Percentiles rank a stretch among this genome's conserved stretches.
phyloP scores from a whole-genome alignment of 805 yeast species.

The Saturnispora halmiae region DNA sequence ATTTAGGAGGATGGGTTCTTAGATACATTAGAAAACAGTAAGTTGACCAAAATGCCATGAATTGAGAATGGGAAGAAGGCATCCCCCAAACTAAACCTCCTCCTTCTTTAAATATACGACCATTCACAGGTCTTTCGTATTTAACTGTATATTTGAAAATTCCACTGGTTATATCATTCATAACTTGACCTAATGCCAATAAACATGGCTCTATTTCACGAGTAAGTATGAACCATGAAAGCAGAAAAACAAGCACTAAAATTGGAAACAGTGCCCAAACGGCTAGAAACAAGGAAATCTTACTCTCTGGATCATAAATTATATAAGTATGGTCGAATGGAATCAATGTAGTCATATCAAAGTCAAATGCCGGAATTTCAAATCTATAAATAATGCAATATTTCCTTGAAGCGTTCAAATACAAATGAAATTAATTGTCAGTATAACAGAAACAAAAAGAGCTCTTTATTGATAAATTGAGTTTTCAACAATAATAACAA shows the following conservation, averaged over 20 bases:
- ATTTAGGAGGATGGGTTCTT: slow-evolving; percentile 32
- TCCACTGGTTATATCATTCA: slow-evolving; percentile 65
- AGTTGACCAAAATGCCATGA: slow-evolving; percentile 76
- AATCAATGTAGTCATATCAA: slow-evolving; percentile 21
- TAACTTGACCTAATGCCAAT: slow-evolving; percentile 77
- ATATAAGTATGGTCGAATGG: slow-evolving; percentile 87
- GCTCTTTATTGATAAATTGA: too few relatives aligned
- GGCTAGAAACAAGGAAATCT: slow-evolving; percentile 52
- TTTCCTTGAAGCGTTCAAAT: too few relatives aligned
- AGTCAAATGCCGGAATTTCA: too few relatives aligned
- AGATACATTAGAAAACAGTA: slow-evolving; percentile 41
- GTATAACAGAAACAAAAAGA: too few relatives aligned
- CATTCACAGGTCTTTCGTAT: slow-evolving; percentile 60
- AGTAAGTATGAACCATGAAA: slow-evolving; percentile 74
- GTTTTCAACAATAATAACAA: not conserved
- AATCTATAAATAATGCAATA: too few relatives aligned
- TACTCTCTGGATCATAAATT: slow-evolving; percentile 60
- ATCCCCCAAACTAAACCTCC: slow-evolving; percentile 62
- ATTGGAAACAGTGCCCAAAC: slow-evolving; percentile 76
- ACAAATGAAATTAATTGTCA: too few relatives aligned
- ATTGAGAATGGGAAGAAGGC: slow-evolving; percentile 97
- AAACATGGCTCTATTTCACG: slow-evolving; percentile 81
- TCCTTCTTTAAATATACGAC: slow-evolving; percentile 30
- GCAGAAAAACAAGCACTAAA: slow-evolving; percentile 63
- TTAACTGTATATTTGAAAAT: slow-evolving; percentile 52